These are phyloP conservation scores for Smittium mucronatum DNA, from an alignment of 371 early-diverging fungal species.

Conservation along the genomic window DNA sequence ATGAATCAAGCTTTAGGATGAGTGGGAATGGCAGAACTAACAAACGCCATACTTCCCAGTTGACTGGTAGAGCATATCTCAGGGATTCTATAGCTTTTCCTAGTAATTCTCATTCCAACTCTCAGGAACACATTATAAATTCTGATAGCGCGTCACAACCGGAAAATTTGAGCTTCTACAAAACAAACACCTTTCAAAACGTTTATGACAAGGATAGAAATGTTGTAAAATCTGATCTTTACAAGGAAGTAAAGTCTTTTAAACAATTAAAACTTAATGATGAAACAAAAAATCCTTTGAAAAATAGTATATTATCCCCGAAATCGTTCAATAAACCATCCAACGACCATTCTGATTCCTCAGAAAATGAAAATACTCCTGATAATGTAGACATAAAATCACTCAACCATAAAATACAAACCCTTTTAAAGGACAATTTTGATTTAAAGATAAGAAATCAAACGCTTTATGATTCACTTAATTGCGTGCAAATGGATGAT, in stretches of 20 bases:
- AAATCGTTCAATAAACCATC: neutral
- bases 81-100: neutral
- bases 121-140: neutral
- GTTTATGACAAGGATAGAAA: neutral
- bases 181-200: neutral
- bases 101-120: neutral
- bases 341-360: neutral
- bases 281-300: neutral
- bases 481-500: neutral
- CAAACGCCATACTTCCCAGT: neutral
- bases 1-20: neutral
- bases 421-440: constrained; percentile 13
- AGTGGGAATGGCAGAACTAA: neutral
- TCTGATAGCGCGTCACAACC: neutral
- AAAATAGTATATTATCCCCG: neutral
- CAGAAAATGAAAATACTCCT: neutral
- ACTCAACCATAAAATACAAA: constrained; percentile 9
- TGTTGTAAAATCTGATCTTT: neutral
- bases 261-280: neutral
- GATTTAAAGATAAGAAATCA: constrained; percentile 14
- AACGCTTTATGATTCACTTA: constrained; percentile 8
- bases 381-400: constrained; percentile 7
- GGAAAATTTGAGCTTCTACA: no score
- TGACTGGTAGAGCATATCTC: neutral
- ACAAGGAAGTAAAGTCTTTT: neutral